Conservation (phyloP, 192 early-diverging fungal species). For the Coemansia sp. region DNA sequence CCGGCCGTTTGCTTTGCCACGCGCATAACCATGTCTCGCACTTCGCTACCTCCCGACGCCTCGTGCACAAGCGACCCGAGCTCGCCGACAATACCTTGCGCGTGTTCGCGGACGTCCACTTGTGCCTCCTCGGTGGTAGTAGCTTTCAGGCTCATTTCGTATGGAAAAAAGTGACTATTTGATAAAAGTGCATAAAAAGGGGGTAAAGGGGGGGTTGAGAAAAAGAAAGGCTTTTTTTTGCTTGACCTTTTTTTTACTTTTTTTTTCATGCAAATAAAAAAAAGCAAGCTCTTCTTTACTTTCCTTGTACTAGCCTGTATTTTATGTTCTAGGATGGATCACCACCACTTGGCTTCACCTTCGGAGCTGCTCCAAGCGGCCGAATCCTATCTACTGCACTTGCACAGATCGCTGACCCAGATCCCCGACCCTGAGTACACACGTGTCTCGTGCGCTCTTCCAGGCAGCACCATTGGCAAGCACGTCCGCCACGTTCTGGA, state of each 20-base stretch:
- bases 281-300: neutral
- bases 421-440: slow-evolving; percentile 31
- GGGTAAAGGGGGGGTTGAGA: neutral
- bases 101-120: slow-evolving; percentile 44
- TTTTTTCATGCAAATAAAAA: neutral
- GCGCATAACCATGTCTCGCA: slow-evolving; percentile 33
- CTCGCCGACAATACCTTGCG: slow-evolving; percentile 33
- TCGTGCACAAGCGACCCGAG: slow-evolving; percentile 44
- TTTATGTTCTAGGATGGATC: too few species aligned
- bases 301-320: neutral
- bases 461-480: slow-evolving; percentile 59
- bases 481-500: slow-evolving; percentile 58
- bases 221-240: neutral
- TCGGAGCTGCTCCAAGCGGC: slow-evolving; percentile 25
- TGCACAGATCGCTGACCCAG: slow-evolving; percentile 8
- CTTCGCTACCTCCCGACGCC: slow-evolving; percentile 42
- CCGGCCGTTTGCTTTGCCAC: slow-evolving; percentile 38
- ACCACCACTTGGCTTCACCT: neutral
- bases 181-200: neutral
- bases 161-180: too few species aligned
- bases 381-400: slow-evolving; percentile 13
- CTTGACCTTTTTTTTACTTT: slow-evolving; percentile 1
- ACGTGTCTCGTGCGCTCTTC: slow-evolving; percentile 30
- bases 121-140: slow-evolving; percentile 42
- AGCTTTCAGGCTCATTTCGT: neutral